Conservation (phyloP, 176 grass and related monocot genomes). For the Aegilops sharonensis region DNA sequence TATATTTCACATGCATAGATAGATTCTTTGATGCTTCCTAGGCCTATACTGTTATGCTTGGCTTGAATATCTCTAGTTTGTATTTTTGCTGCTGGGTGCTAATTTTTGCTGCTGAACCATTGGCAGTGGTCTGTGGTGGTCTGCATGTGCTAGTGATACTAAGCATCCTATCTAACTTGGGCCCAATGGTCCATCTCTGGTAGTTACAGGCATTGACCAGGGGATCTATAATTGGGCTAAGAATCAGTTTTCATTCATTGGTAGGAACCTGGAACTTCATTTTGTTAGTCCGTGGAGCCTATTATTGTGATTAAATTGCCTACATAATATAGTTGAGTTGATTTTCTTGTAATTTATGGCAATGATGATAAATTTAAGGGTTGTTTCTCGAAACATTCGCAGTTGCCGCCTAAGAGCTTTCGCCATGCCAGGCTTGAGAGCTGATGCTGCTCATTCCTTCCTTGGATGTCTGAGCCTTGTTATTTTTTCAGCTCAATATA, state of each 20-base stretch:
- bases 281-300: conserved; percentile 57
- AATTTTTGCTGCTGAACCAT: no score
- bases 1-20: no score
- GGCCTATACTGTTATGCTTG: no score
- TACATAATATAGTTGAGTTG: neutral
- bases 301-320: conserved; percentile 70
- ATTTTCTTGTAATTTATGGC: neutral
- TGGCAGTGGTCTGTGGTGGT: no score
- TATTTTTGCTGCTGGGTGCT: no score
- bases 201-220: conserved; percentile 32
- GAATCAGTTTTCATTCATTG: conserved; percentile 55
- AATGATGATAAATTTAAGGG: conserved; percentile 26
- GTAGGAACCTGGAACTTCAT: conserved; percentile 41
- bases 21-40: no score
- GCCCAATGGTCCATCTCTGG: conserved; percentile 70
- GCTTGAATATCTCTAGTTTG: no score
- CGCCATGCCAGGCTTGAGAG: conserved; percentile 51
- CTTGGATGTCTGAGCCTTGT: conserved; percentile 48
- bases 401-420: conserved; percentile 56
- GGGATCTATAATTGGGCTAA: conserved; percentile 31
- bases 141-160: no score
- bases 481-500: neutral
- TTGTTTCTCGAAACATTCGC: conserved; percentile 77
- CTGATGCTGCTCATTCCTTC: conserved; percentile 48
- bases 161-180: neutral